Base-by-base conservation (phyloP, 2,329 filamentous ascomycete genomes). In the Alternaria dauci region DNA sequence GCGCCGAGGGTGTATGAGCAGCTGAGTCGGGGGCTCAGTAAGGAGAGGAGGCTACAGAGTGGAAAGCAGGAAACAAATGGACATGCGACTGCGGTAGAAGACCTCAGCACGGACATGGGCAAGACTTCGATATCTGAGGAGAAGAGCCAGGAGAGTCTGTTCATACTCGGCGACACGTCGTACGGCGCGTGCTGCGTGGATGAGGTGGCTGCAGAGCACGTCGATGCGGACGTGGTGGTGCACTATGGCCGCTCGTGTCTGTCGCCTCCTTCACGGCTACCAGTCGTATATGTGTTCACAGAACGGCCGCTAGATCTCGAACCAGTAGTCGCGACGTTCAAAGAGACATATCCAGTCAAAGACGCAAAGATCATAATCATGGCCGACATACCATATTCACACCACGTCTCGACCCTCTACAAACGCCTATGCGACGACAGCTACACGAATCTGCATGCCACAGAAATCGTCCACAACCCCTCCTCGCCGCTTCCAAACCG, bases 101-200 rank as follows among this genome's bases (percentile, higher is more conserved):
- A 67, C 3, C 36, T 74, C 20, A 65, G 57, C 38, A 43, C 58
- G 34, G 54, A 66, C 36, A 34, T 75, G 52, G 62, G 67, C 25
- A 53, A 60, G 2, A 58, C 60, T 3, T 56, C 58, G 1, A 58
- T 72, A 43, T 50, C 52, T 8, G 57, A 70, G 16, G 51, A 66
- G 4, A 53, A 56, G n/a, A 57, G 3, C 2, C 68, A 79, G 2
- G 79, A 81, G 55, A 79, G 84, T 63, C 83, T 98, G 53, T 96
- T 91, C 70, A 94, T 99, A 61, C 83, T 99, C 18, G 95, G 91
- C 32, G 95, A 99, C 78, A 98, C 95, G 2, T 97, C 94, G 2
- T 99, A 98, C 79, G 96, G 95, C 61, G 90, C 94, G 0, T 99
- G 95, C 80, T 99, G 95, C 73, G 94, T 98, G 18, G 95, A 99